Evolutionary conservation across 2,329 filamentous ascomycete species (phyloP).

Genomic region (Ophiostoma tasmaniense): DNA sequence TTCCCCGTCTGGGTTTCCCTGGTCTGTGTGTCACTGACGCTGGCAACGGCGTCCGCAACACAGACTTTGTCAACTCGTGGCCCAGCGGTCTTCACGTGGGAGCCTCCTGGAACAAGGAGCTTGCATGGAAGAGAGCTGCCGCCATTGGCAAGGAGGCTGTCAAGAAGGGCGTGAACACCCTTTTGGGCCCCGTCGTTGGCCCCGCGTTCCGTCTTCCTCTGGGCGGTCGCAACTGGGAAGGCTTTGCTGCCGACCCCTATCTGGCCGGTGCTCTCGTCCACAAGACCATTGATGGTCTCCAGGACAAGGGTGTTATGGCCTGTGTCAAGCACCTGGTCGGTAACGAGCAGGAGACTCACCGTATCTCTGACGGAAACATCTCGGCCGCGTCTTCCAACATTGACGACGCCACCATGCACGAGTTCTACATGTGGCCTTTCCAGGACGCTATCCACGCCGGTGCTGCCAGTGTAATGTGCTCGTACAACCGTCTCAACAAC

Average conservation of each 20-base stretch:
- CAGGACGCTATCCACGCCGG: conserved; percentile 54
- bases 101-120: conserved; percentile 57
- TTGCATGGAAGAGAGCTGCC: conserved; percentile 58
- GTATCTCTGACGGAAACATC: conserved; percentile 44
- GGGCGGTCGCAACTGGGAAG: conserved; percentile 55
- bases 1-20: conserved; percentile 33
- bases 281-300: conserved; percentile 59
- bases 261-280: conserved; percentile 40
- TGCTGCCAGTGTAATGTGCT: conserved; percentile 48
- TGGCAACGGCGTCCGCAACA: conserved; percentile 35
- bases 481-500: conserved; percentile 62
- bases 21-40: conserved; percentile 40
- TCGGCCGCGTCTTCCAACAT: conserved; percentile 34
- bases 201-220: conserved; percentile 53
- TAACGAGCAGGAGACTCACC: conserved; percentile 39
- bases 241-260: conserved; percentile 48
- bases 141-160: conserved; percentile 71
- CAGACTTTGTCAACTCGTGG: conserved; percentile 37
- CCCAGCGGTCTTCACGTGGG: conserved; percentile 36
- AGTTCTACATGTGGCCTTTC: conserved; percentile 45
- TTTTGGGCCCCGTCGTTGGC: conserved; percentile 67
- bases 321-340: conserved; percentile 57
- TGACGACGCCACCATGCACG: conserved; percentile 37
- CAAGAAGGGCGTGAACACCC: conserved; percentile 64
- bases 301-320: conserved; percentile 58